Evolutionary conservation across 768 basidiomycete genomes (phyloP).

Genomic region (Candolleomyces eurysporus): DNA sequence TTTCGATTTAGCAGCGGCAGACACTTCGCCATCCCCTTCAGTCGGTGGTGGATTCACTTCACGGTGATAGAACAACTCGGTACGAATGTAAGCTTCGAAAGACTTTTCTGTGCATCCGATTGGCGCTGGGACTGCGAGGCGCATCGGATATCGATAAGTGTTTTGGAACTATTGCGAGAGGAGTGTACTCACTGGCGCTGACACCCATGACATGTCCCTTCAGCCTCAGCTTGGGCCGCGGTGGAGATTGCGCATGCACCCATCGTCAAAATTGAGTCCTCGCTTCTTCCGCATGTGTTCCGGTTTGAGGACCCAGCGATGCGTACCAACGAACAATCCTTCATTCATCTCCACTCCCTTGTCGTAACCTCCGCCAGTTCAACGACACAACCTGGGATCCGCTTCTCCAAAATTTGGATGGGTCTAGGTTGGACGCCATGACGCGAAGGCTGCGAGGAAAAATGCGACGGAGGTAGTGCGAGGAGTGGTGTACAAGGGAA

Average conservation of each 20-base stretch:
- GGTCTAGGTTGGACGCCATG: conserved; percentile 52
- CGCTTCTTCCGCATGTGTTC: conserved; percentile 5
- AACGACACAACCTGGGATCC: conserved; percentile 58
- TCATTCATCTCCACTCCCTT: conserved; percentile 59
- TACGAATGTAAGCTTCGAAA: conserved; percentile 43
- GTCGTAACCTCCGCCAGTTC: conserved; percentile 67
- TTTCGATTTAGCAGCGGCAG: neutral
- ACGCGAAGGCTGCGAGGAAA: conserved; percentile 59
- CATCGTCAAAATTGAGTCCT: neutral
- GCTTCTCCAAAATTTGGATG: conserved; percentile 50
- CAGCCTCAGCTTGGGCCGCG: conserved; percentile 22
- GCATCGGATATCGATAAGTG: neutral
- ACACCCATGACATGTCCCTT: conserved; percentile 39
- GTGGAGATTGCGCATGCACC: neutral
- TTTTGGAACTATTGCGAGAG: neutral
- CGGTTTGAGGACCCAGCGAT: conserved; percentile 57
- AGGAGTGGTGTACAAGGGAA: conserved; percentile 41
- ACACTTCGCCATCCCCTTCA: conserved; percentile 1
- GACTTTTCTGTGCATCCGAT: conserved; percentile 34
- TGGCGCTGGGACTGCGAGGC: conserved; percentile 43
- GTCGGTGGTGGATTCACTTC: neutral
- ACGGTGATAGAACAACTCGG: conserved; percentile 41
- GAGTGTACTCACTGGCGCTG: conserved; percentile 38
- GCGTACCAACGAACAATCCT: conserved; percentile 56
- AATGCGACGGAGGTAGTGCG: conserved; percentile 48